Conservation (phyloP, 2,329 filamentous ascomycete species). For the Fusarium humuli region DNA sequence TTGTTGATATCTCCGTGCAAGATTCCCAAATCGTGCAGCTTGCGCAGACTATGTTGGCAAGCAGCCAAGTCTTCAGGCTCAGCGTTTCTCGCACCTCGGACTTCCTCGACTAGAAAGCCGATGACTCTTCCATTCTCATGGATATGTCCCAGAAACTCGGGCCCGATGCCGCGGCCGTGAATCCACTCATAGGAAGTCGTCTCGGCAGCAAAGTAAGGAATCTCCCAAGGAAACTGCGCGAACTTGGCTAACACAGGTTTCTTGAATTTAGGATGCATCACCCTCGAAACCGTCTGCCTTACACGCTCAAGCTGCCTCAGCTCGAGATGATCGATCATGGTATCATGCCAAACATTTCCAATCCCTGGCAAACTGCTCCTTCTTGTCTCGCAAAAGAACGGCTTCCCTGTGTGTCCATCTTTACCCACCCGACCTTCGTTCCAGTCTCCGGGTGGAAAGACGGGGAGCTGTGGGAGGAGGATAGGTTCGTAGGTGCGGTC, state of each 20-base stretch:
- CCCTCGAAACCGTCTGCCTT: conserved; percentile 46
- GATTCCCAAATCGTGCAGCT: conserved; percentile 49
- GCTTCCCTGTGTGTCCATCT: conserved; percentile 39
- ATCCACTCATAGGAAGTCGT: conserved; percentile 50
- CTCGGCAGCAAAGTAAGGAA: conserved; percentile 49
- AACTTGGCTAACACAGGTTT: conserved; percentile 44
- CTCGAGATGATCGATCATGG: conserved; percentile 51
- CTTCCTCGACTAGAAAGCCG: conserved; percentile 46
- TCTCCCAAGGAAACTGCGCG: conserved; percentile 48
- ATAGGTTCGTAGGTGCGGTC: conserved; percentile 51
- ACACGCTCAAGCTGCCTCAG: conserved; percentile 42
- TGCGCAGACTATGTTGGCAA: conserved; percentile 45
- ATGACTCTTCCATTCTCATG: conserved; percentile 49
- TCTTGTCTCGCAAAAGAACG: conserved; percentile 45
- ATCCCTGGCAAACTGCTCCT: conserved; percentile 49
- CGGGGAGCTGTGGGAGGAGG: conserved; percentile 51
- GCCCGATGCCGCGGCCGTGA: conserved; percentile 45
- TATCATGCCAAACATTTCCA: conserved; percentile 51
- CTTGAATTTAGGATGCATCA: conserved; percentile 42
- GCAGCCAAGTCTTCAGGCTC: conserved; percentile 46
- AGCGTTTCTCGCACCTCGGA: conserved; percentile 43
- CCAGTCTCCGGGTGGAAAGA: conserved; percentile 55
- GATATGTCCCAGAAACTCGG: conserved; percentile 48
- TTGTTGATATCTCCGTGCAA: conserved; percentile 52
- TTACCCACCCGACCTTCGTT: conserved; percentile 53